Evolutionary conservation across 2,329 filamentous ascomycete species (phyloP).

Genomic region (Torrubiella hemipterigena): DNA sequence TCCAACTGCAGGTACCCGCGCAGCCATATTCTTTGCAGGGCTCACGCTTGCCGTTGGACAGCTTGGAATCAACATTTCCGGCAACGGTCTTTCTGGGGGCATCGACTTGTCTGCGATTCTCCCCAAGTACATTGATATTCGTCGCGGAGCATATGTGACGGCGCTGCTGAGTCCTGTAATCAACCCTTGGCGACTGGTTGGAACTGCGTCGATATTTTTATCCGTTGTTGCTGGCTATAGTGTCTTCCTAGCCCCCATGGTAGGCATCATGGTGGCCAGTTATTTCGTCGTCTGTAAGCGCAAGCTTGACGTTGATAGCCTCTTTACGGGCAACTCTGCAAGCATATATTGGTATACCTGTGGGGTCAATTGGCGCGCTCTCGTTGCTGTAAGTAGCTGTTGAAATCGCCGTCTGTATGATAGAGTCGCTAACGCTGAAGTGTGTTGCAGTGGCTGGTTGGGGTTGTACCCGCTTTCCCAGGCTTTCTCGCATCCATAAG

Average conservation of each 20-base stretch:
- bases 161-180: slow-evolving; percentile 21
- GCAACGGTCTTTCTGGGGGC: slow-evolving; percentile 24
- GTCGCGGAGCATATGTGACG: slow-evolving; percentile 23
- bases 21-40: slow-evolving; percentile 25
- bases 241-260: slow-evolving; percentile 26
- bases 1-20: slow-evolving; percentile 19
- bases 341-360: slow-evolving; percentile 27
- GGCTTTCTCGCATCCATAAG: slow-evolving; percentile 29
- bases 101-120: slow-evolving; percentile 26
- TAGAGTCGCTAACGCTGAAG: not conserved
- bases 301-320: slow-evolving; percentile 23
- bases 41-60: slow-evolving; percentile 22
- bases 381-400: slow-evolving; percentile 20
- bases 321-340: slow-evolving; percentile 16
- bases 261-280: slow-evolving; percentile 24
- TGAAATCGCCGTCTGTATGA: not conserved
- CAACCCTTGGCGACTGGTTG: slow-evolving; percentile 26
- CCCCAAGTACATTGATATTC: slow-evolving; percentile 24
- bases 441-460: slow-evolving; percentile 22
- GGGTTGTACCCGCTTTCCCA: slow-evolving; percentile 25
- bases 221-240: slow-evolving; percentile 23
- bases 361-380: slow-evolving; percentile 28
- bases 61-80: slow-evolving; percentile 23
- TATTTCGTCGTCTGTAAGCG: slow-evolving; percentile 20
- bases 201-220: slow-evolving; percentile 22